Evolutionary conservation across 441 rosid genomes (phyloP).

Genomic region (Hypseocharis bilobata): DNA sequence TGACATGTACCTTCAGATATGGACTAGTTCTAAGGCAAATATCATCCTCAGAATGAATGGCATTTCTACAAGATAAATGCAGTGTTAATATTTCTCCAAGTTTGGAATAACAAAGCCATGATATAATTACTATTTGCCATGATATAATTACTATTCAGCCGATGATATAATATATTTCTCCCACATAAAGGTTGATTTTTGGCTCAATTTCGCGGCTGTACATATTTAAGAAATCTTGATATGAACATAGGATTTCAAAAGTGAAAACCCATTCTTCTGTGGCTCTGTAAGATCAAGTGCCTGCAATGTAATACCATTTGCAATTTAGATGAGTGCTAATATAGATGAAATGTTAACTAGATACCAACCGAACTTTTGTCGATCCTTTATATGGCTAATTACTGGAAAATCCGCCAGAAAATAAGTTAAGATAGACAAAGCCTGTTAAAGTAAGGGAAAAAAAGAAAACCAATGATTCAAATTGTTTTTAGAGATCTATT

Average conservation of each 20-base stretch:
- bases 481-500: neutral
- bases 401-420: neutral
- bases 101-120: neutral
- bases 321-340: slow-evolving; percentile 14
- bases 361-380: neutral
- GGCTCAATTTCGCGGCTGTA: neutral
- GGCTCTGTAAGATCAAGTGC: slow-evolving; percentile 15
- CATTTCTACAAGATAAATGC: neutral
- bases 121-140: neutral
- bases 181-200: slow-evolving; percentile 1
- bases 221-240: neutral
- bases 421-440: neutral
- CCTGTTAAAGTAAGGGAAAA: neutral
- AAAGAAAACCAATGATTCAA: neutral
- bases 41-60: slow-evolving; percentile 1
- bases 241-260: slow-evolving; percentile 7
- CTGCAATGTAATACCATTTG: slow-evolving; percentile 15
- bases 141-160: neutral
- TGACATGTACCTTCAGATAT: slow-evolving; percentile 7
- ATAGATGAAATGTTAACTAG: slow-evolving; percentile 5
- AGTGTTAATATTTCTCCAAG: neutral
- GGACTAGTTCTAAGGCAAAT: neutral
- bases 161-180: neutral
- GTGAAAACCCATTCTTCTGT: slow-evolving; percentile 13
- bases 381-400: slow-evolving; percentile 5